Base-by-base conservation (phyloP, 768 basidiomycete genomes). In the Phaffia australis region DNA sequence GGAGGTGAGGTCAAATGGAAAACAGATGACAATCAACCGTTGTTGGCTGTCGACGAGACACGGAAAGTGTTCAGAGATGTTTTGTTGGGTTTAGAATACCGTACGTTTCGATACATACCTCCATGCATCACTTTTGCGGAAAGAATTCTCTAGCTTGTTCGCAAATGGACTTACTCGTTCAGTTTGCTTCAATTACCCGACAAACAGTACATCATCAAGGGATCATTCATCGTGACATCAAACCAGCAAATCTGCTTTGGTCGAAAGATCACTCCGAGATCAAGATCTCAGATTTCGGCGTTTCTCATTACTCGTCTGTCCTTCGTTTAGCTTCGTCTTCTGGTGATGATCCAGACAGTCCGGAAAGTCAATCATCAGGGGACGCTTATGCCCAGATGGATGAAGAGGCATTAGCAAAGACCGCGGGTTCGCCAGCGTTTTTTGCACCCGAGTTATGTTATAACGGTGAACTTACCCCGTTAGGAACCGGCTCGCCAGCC, bases 201-300 rank as follows among this genome's bases (percentile, higher is more conserved):
- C 35, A 47, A 65, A n/a, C 73, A 98, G 94, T 99, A 1, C 95
- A 99, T 75, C 84, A 87, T 73, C 92, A 98, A 74, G 95, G 94
- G 27, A 98, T 99, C 76, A 97, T 99, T 59, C 95, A 99, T 78
- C 89, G 95, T 65, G 95, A 99, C 78, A 98, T 99, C 79, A 99
- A 99, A 75, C 95, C 95, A 30, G 89, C 92, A 56, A 99, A 99
- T 77, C 84, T 99, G 27, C 82, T 99, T 32, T 91, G 89, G 85
- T 87, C 87, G 2, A 81, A 82, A 30, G 88, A 94, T 78, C 85
- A 88, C 62, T 83, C 83, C 67, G 83, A 83, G 66, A 93, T 98
- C 78, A 99, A 99, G 78, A 98, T 99, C 69, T 90, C 87, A 30
- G 95, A 99, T 78, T 98, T 99, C 76, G 95, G 95, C 61, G 91